phyloP scores from a whole-genome alignment of 176 grass and related monocot genomes.

The Dendrocalamus sinicus region DNA sequence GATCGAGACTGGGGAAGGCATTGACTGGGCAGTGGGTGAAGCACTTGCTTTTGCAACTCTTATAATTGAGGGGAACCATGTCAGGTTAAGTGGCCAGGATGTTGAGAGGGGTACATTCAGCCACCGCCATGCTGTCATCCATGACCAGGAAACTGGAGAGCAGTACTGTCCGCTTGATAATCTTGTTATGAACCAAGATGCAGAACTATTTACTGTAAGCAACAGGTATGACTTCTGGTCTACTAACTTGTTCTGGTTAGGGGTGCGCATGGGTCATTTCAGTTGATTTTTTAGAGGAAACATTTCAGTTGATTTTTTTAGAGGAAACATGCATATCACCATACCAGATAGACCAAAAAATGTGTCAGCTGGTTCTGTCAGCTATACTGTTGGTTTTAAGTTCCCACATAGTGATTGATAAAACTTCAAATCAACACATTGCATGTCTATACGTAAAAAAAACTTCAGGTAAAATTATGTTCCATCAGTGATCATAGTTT shows the following conservation, averaged over 20 bases:
- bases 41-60: slow-evolving; percentile 96
- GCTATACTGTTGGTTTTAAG: slow-evolving; percentile 7
- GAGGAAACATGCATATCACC: slow-evolving; percentile 13
- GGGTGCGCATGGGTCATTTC: background rate
- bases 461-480: slow-evolving; percentile 7
- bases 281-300: slow-evolving; percentile 12
- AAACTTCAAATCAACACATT: background rate
- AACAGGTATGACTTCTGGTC: slow-evolving; percentile 65
- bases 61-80: slow-evolving; percentile 94
- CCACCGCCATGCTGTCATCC: slow-evolving; percentile 88
- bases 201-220: slow-evolving; percentile 89
- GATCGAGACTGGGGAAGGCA: slow-evolving; percentile 92
- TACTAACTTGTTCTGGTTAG: background rate
- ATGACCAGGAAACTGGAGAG: slow-evolving; percentile 88
- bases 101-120: slow-evolving; percentile 99
- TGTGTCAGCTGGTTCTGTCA: background rate
- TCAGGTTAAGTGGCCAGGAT: slow-evolving; percentile 97
- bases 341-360: slow-evolving; percentile 16
- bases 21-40: slow-evolving; percentile 96
- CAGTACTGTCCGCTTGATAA: slow-evolving; percentile 76
- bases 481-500: background rate
- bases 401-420: background rate
- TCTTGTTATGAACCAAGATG: slow-evolving; percentile 76
- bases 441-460: background rate
- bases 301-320: background rate